Evolutionary conservation across 1,284 basidiomycete genomes (phyloP), one percentile per base, ranked within the genome.

Genomic region (Boletus smithii): DNA sequence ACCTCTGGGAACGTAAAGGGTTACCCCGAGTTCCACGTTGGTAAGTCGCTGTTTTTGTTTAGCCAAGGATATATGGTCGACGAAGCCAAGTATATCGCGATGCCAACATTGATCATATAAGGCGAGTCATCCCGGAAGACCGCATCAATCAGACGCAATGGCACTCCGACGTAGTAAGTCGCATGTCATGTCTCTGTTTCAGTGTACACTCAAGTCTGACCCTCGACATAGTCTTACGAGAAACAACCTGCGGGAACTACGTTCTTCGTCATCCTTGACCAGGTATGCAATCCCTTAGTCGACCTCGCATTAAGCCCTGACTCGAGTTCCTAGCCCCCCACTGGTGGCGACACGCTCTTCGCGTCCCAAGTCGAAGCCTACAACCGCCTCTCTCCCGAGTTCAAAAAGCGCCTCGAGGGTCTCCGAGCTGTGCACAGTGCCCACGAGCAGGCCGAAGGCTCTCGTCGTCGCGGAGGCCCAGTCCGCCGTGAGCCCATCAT

Each of bases 401-500:
- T 88, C 71, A 68, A 77, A 54, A 74, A 76, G 44, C 79, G 79
- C 59, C 76, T 88, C 37, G 80, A 85, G 62, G 79, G 77, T 8
- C 72, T 87, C 2, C 65, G 70, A 13, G 84, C 80, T 3, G 72
- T 85, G 3, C 85, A 88, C 65, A 81, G 80, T 2, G 81, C 80
- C 9, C 71, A 81, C 36, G 71, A 71, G 22, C 83, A 85, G 57
- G 81, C 83, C 7, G 76, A 82, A 13, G 66, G 67, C 48, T 79
- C 80, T 3, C 67, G 70, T 37, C 71, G 72, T 33, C 61, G 72
- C 24, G 67, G 74, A 40, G 80, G 80, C 0, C 73, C 75, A 8
- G 81, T 85, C n/a, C 70, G 79, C 29, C 73, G 84, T 33, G 83
- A 84, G 51, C 81, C 85, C 30, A 74, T 81, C 38, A 76, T 79